phyloP scores from a whole-genome alignment of 495 filamentous ascomycete genomes.

The Trichoderma reesei region DNA sequence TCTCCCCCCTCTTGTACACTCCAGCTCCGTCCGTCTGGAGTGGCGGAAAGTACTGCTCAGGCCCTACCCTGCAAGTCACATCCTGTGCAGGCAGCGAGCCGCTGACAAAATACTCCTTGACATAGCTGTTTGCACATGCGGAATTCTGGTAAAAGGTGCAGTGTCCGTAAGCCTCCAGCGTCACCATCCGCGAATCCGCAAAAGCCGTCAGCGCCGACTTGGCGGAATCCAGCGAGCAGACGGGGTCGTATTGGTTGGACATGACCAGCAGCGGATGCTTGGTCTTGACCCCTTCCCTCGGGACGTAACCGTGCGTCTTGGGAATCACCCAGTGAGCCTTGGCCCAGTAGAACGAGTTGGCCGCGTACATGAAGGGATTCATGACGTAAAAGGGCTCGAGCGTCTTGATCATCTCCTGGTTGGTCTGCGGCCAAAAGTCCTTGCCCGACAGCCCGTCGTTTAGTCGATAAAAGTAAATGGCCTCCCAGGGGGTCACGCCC shows the following conservation, averaged over 20 bases:
- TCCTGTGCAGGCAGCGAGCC: conserved; percentile 28
- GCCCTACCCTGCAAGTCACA: conserved; percentile 25
- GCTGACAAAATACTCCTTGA: conserved; percentile 29
- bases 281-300: conserved; percentile 24
- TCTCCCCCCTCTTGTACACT: too few relatives aligned
- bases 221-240: conserved; percentile 34
- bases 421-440: conserved; percentile 22
- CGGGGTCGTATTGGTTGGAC: conserved; percentile 34
- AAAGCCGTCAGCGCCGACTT: conserved; percentile 29
- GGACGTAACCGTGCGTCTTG: conserved; percentile 29
- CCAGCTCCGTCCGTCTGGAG: background rate
- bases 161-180: conserved; percentile 36
- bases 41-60: background rate
- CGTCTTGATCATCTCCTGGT: conserved; percentile 17
- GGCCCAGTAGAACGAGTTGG: conserved; percentile 22
- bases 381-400: conserved; percentile 22
- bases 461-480: conserved; percentile 4
- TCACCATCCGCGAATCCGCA: conserved; percentile 29
- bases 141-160: conserved; percentile 34
- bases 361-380: conserved; percentile 17
- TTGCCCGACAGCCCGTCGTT: conserved; percentile 27
- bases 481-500: conserved; percentile 17
- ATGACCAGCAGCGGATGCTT: conserved; percentile 32
- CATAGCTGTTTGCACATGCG: conserved; percentile 25
- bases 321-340: conserved; percentile 32